Percentiles rank a stretch among this genome's conserved stretches.
phyloP scores from a whole-genome alignment of 2,329 filamentous ascomycete genomes.

The Colletotrichum sansevieriae region DNA sequence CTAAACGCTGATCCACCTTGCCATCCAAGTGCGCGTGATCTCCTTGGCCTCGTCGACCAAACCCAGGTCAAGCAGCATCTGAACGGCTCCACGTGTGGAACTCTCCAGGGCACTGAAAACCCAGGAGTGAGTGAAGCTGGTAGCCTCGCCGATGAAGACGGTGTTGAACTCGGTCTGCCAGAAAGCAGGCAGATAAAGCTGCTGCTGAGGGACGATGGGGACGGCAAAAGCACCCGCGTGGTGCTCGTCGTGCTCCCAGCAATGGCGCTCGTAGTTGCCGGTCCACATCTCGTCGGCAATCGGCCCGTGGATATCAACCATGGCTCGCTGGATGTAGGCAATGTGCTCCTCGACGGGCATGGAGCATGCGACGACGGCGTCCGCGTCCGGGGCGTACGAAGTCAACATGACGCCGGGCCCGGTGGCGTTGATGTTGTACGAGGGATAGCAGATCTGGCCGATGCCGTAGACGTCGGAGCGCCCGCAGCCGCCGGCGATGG shows the following conservation, averaged over 20 bases:
- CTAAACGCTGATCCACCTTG: slow-evolving; percentile 60
- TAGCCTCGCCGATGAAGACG: slow-evolving; percentile 49
- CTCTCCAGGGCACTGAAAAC: slow-evolving; percentile 64
- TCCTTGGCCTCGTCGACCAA: slow-evolving; percentile 72
- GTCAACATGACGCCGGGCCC: slow-evolving; percentile 65
- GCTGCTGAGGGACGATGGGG: slow-evolving; percentile 66
- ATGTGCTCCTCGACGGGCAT: slow-evolving; percentile 67
- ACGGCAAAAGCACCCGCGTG: slow-evolving; percentile 68
- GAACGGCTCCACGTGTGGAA: slow-evolving; percentile 67
- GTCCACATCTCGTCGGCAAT: slow-evolving; percentile 64
- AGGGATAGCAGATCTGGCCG: slow-evolving; percentile 65
- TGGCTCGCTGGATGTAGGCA: slow-evolving; percentile 64
- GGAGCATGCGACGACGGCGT: slow-evolving; percentile 55
- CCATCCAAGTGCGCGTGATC: slow-evolving; percentile 70
- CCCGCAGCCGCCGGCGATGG: slow-evolving; percentile 62
- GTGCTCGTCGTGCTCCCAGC: slow-evolving; percentile 69
- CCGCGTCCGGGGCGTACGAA: slow-evolving; percentile 57
- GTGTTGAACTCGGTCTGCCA: slow-evolving; percentile 68
- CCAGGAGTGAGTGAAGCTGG: slow-evolving; percentile 71
- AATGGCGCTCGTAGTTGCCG: slow-evolving; percentile 68
- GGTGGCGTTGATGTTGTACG: slow-evolving; percentile 64
- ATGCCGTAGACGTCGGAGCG: slow-evolving; percentile 61
- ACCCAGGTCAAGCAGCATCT: slow-evolving; percentile 66
- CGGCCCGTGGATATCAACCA: slow-evolving; percentile 66
- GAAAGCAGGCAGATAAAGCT: slow-evolving; percentile 71